Evolutionary conservation across 306 rosid species (phyloP), one percentile per base, ranked within the genome.

Genomic region (Quercus berberidifolia): DNA sequence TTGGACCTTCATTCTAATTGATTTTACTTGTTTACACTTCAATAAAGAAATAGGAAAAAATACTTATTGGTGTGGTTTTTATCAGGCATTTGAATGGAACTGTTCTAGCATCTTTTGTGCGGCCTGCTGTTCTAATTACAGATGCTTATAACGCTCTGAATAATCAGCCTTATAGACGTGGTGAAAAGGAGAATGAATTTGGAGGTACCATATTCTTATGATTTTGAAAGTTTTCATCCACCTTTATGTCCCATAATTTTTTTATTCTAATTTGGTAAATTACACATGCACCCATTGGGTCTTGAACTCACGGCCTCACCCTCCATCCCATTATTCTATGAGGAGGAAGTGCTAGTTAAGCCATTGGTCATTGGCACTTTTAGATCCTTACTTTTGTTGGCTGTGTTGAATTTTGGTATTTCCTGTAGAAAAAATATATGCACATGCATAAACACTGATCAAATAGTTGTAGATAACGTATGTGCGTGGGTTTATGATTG

Each of bases 121-220:
- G 98, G 51, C 98, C 98, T 54, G 99, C 99, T 78, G 98, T 95
- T 80, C 86, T 95, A 54, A 95, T 95, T 79, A 95, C 99, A 7
- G 99, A 95, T 91, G 98, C 99, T 20, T 95, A 91, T 84, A 95
- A 95, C 82, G 99, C 99, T 89, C 75, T 95, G 87, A 95, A 93
- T 78, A 95, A 95, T 87, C 97, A 95, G 88, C 92, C 99, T 57
- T 91, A 91, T 67, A 91, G 98, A 81, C 96, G 98, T 55, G 97
- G 96, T 58, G 97, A 91, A 82, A 91, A 89, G 85, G 99, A 95
- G 85, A 91, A 84, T 81, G 97, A 95, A 86, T 90, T 95, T 84
- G 92, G 98, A 89, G 99, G 99, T 95, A 86, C 62, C 31, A 64
- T 74, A 23, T 82, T 62, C 74, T 73, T 69, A 57, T 35, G 76